These are phyloP conservation scores for Ceratobasidium sp. DNA, from an alignment of 1,284 basidiomycete genomes.

Conservation along the genomic window DNA sequence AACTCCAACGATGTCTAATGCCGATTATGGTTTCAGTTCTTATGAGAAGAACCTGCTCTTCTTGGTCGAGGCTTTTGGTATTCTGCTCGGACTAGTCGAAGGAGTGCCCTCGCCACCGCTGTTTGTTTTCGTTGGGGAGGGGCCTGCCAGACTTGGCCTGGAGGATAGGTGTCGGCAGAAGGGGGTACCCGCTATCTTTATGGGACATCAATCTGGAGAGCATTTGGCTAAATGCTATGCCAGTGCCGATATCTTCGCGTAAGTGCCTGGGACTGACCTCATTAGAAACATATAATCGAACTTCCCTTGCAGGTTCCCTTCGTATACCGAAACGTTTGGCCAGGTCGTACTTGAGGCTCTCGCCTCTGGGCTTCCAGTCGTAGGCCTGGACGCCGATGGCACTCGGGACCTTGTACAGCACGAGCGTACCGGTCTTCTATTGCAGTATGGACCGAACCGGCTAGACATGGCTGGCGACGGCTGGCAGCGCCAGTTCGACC, in stretches of 20 bases:
- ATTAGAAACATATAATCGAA: slow-evolving; percentile 46
- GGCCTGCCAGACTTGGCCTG: slow-evolving; percentile 63
- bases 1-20: not conserved
- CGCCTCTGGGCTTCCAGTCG: slow-evolving; percentile 67
- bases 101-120: slow-evolving; percentile 57
- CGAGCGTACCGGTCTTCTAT: slow-evolving; percentile 61
- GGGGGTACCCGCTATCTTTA: slow-evolving; percentile 63
- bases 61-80: slow-evolving; percentile 63
- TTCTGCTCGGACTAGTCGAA: slow-evolving; percentile 54
- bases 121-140: slow-evolving; percentile 69
- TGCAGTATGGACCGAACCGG: slow-evolving; percentile 49
- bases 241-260: slow-evolving; percentile 66
- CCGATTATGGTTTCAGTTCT: slow-evolving; percentile 53
- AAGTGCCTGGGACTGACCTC: slow-evolving; percentile 50
- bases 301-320: slow-evolving; percentile 47
- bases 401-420: slow-evolving; percentile 67
- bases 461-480: not conserved
- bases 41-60: slow-evolving; percentile 73
- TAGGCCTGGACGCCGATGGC: slow-evolving; percentile 69
- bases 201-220: slow-evolving; percentile 62
- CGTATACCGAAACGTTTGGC: slow-evolving; percentile 63
- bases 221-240: slow-evolving; percentile 64
- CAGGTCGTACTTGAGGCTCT: slow-evolving; percentile 70
- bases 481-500: slow-evolving; percentile 28
- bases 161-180: slow-evolving; percentile 61